Evolutionary conservation across 345 rosid species (phyloP).

Genomic region (Populus davidiana): DNA sequence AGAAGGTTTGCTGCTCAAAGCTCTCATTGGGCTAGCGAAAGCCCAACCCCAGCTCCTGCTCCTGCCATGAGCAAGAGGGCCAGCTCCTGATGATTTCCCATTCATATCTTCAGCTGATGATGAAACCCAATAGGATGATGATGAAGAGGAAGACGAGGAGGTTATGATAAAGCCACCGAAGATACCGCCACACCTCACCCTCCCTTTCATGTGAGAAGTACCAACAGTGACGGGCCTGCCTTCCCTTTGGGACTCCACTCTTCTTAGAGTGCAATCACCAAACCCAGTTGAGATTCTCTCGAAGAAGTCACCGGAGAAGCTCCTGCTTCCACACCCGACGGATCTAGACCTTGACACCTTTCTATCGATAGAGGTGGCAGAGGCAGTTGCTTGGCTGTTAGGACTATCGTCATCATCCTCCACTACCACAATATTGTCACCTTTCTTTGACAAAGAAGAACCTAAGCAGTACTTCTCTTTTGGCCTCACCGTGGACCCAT

Average conservation of each 20-base stretch:
- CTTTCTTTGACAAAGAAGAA: constrained; percentile 46
- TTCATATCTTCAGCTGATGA: constrained; percentile 49
- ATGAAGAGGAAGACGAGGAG: constrained; percentile 64
- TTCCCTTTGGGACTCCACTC: constrained; percentile 97
- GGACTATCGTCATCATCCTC: constrained; percentile 67
- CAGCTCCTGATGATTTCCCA: constrained; percentile 35
- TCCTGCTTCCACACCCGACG: constrained; percentile 95
- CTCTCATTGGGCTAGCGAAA: constrained; percentile 94
- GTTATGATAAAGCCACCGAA: constrained; percentile 89
- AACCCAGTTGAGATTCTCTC: constrained; percentile 95
- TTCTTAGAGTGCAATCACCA: constrained; percentile 89
- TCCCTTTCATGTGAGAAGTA: constrained; percentile 49
- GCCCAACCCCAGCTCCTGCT: constrained; percentile 89
- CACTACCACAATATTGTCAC: constrained; percentile 27
- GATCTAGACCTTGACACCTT: constrained; percentile 99
- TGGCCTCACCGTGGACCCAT: constrained; percentile 24
- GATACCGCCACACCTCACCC: constrained; percentile 87
- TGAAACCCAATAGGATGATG: constrained; percentile 68
- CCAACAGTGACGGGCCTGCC: constrained; percentile 37
- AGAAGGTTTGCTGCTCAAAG: constrained; percentile 47
- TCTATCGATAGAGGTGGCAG: constrained; percentile 65
- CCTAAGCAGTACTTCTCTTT: constrained; percentile 36
- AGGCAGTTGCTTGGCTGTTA: constrained; percentile 38
- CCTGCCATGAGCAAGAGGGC: constrained; percentile 35
- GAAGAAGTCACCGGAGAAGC: constrained; percentile 95